Percentiles rank a stretch among this genome's conserved stretches.
Evolutionary conservation across 2,329 filamentous ascomycete genomes (phyloP).

Genomic region (Celoporthe dispersa): DNA sequence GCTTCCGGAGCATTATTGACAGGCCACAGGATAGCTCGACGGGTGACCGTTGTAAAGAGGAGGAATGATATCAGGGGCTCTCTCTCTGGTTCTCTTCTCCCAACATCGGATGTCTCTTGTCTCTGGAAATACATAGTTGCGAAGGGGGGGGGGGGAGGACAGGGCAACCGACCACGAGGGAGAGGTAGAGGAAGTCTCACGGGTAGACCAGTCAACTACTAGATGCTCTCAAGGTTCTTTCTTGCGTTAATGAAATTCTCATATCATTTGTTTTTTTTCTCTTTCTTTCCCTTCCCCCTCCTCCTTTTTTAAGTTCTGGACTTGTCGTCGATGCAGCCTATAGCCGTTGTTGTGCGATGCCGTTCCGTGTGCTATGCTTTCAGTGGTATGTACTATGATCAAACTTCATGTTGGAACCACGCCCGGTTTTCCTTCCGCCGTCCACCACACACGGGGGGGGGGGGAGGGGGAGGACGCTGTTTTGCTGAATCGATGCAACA

Average conservation of each 20-base stretch:
- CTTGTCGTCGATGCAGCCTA: conserved; percentile 15
- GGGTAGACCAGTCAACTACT: not conserved
- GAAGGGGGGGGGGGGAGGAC: not conserved
- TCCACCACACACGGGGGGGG: not conserved
- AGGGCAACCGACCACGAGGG: too few species aligned
- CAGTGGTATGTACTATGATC: conserved; percentile 16
- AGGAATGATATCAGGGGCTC: not conserved
- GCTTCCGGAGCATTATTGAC: not conserved
- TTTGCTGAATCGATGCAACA: conserved; percentile 1
- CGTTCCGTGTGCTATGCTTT: conserved; percentile 23
- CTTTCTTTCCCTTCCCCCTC: not conserved
- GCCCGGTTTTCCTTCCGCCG: not conserved
- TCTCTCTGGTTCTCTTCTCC: not conserved
- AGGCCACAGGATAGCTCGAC: not conserved
- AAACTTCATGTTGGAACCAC: not conserved
- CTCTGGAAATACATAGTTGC: not conserved
- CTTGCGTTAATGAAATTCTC: conserved; percentile 11
- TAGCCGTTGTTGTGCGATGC: conserved; percentile 10
- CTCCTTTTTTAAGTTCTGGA: not conserved
- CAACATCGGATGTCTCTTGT: not conserved
- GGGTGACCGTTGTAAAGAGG: not conserved
- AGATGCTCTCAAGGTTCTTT: not conserved
- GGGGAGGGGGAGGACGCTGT: too few species aligned
- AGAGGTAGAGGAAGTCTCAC: not conserved
- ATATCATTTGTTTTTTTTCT: conserved; percentile 7